Percentiles rank a stretch among this genome's conserved stretches.
Conservation (phyloP, 306 rosid species). For the peach (Prunus persica) region Prunus_persica_NCBIv2 NC_034009.1:2407501-2408000, state of each 20-base stretch:
- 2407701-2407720: neutral
- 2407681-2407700: neutral
- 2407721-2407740: neutral
- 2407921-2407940: neutral
- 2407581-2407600: conserved; percentile 5
- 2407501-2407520: too few species aligned
- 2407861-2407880: neutral
- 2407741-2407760: conserved; percentile 1
- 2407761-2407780: neutral
- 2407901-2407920: neutral
- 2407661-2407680: neutral
- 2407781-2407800: neutral
- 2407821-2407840: neutral
- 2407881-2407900: conserved; percentile 1
- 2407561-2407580: neutral
- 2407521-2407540: neutral
- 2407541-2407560: neutral
- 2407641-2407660: conserved; percentile 4
- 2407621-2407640: conserved; percentile 16
- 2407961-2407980: neutral
- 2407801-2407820: neutral
- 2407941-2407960: neutral
- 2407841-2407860: neutral
- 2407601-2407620: conserved; percentile 12
- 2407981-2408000: neutral